Base-by-base conservation (phyloP, 768 basidiomycete genomes). In the Cantharellus cinnabarinus region DNA sequence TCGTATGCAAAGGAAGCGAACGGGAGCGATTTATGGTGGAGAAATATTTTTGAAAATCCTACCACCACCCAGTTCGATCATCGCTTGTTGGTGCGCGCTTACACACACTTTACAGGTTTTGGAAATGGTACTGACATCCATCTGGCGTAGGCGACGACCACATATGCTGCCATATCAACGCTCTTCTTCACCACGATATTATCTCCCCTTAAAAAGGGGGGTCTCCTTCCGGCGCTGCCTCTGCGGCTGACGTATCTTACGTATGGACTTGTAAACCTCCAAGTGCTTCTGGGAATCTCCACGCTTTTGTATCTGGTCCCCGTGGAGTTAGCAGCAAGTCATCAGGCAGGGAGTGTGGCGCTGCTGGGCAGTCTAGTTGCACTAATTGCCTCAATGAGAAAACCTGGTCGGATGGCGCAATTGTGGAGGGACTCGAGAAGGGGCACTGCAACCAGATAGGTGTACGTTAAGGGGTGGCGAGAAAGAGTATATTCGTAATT, bases 61-160 rank as follows among this genome's bases (percentile, higher is more conserved):
- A 91, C 87, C 4, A 95, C 94, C 0, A 93, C 93, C 4, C 95
- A 99, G 68, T 98, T 98, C 66, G 81, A 99, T 67, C 95, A 99
- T 70, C 83, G 95, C 29, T 73, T 93, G 55, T 78, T 99, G 56
- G 93, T 86, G 66, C 70, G 66, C 70, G 20, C 20, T 29, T 29
- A 29, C 20, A 29, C 29, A 48, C 44, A 10, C 10, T 1, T 54
- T 54, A 35, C 7, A 7, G 7, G 34, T 34, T 35, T 10, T 10
- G 15, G 52, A 34, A 10, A 34, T 54, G 7, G 15, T 54, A 7
- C 7, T 54, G 52, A 48, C 44, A 10, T 10, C 52, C 10, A 10
- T 54, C 1, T 10, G 10, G 44, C 14, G 7, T 62, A 94, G 88
- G 93, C 90, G 2, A 83, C 80, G 58, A 80, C 89, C 0, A 94